Percentiles rank a stretch among this genome's conserved stretches.
phyloP scores from a whole-genome alignment of 2,329 filamentous ascomycete genomes.

The Ceratocystis harringtonii region DNA sequence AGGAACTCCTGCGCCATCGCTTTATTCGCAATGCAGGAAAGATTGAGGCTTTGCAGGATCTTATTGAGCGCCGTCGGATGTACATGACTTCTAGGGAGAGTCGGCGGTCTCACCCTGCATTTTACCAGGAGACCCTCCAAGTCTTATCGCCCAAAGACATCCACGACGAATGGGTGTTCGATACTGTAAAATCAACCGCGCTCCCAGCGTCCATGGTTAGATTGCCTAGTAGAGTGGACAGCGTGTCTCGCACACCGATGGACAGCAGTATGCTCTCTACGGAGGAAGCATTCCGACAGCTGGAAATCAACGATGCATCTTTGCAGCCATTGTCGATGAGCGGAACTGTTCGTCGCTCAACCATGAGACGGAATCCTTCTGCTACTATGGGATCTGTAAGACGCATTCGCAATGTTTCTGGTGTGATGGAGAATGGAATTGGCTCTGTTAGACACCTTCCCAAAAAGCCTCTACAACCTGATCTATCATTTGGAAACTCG shows the following conservation, averaged over 20 bases:
- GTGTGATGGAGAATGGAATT: constrained; percentile 4
- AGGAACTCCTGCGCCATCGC: constrained; percentile 71
- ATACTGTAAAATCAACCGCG: constrained; percentile 67
- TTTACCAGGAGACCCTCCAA: constrained; percentile 85
- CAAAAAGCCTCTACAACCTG: constrained; percentile 54
- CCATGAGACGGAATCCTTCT: constrained; percentile 22
- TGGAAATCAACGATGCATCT: constrained; percentile 47
- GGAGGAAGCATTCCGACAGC: constrained; percentile 45
- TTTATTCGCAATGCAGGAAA: constrained; percentile 82
- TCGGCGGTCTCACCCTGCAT: constrained; percentile 56
- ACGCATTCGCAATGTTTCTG: constrained; percentile 14
- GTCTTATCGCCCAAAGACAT: constrained; percentile 52
- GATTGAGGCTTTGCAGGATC: constrained; percentile 71
- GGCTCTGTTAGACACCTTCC: constrained; percentile 16
- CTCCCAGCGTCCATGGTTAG: constrained; percentile 7
- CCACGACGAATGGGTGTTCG: constrained; percentile 86
- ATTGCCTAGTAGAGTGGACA: background rate
- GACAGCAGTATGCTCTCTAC: constrained; percentile 22
- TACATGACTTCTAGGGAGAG: constrained; percentile 57
- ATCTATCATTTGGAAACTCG: constrained; percentile 87
- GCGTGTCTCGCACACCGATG: constrained; percentile 3
- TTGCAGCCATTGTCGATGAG: constrained; percentile 38
- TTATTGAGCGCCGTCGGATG: constrained; percentile 69
- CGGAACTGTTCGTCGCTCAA: constrained; percentile 46
- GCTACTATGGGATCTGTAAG: constrained; percentile 14